Base-by-base conservation (phyloP, 371 early-diverging fungal species). In the Rhizopus delemar region DNA sequence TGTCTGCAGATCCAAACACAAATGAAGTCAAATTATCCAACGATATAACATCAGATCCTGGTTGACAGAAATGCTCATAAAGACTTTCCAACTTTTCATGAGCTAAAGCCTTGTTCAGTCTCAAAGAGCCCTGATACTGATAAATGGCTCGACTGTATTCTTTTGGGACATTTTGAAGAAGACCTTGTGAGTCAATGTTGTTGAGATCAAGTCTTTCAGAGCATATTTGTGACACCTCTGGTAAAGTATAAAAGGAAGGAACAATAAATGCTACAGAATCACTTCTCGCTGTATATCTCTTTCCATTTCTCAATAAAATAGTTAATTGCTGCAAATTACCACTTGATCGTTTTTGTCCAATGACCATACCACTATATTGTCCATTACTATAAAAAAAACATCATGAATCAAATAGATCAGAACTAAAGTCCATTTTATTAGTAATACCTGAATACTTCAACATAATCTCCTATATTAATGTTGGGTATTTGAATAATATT, bases 391-490 rank as follows among this genome's bases (percentile, higher is more conserved):
- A 13, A 38, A 12, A n/a, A 34, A 31, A 54, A 39, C 8, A 35
- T 41, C 3, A 39, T 3, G 34, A 31, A 38, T 2, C 5, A n/a
- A 11, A 4, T 6, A 12, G 38, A 22, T 56, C 13, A 8, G 4
- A 39, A 16, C 2, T 0, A 39, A 9, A 39, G 12, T 9, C 6
- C 12, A 3, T 15, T 2, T 35, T 31, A 39, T 22, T 13, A n/a
- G 3, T 22, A 53, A 52, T 78, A 82, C 84, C 67, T 77, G 52
- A 80, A 78, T 22, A 73, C 70, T 57, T 82, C 84, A 5, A 82
- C 83, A 71, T 76, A 85, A 50, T 85, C 86, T 5, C 86, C 86
- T 4, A 83, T n/a, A 0, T 60, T 6, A 9, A 74, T 65, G 7
- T 39, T 8, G 0, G 62, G 59, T 9, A 55, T 32, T 8, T 50